Conservation (phyloP, 83 land plant species). For the Picea mariana region DNA sequence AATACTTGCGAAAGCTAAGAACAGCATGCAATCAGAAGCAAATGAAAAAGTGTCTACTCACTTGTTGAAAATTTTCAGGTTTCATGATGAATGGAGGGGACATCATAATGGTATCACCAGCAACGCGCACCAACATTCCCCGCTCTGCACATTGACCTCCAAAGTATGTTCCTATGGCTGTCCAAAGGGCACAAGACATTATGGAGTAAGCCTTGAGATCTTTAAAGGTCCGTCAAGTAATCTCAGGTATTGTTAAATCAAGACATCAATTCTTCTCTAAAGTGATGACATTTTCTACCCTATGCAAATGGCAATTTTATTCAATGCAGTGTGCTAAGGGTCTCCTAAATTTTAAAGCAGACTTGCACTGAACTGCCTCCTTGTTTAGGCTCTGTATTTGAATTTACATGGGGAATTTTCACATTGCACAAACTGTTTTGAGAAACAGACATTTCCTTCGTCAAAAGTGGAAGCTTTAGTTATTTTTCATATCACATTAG, state of each 20-base stretch:
- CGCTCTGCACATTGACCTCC: slow-evolving; percentile 66
- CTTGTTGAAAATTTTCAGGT: slow-evolving; percentile 60
- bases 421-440: no score
- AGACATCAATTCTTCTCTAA: neutral
- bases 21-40: neutral
- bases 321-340: neutral
- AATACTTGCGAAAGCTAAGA: neutral
- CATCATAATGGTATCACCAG: slow-evolving; percentile 79
- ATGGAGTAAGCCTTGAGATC: neutral
- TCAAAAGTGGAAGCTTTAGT: no score
- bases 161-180: slow-evolving; percentile 78
- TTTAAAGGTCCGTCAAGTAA: neutral
- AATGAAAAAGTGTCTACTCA: slow-evolving; percentile 16
- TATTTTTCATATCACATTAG: no score
- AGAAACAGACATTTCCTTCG: no score
- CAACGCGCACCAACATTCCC: slow-evolving; percentile 83
- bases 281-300: neutral
- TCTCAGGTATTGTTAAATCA: neutral
- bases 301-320: neutral
- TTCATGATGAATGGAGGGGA: slow-evolving; percentile 70
- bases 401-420: no score
- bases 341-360: neutral
- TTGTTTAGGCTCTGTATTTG: no score
- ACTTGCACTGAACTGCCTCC: neutral
- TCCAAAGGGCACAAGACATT: neutral